Base-by-base conservation (phyloP, 2,329 filamentous ascomycete species). In the Allantophomopsis cytisporea region DNA sequence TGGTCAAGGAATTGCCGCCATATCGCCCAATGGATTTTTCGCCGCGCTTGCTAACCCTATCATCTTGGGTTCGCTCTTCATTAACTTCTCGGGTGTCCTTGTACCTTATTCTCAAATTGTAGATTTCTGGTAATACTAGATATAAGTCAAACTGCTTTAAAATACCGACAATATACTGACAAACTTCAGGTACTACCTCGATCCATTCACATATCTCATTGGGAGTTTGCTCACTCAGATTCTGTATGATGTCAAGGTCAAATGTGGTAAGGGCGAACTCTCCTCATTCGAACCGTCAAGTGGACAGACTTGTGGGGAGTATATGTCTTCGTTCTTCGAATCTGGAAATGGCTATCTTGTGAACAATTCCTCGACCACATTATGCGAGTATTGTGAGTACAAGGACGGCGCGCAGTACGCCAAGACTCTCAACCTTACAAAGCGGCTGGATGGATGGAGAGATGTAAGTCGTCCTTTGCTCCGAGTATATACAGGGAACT, bases 1-100 rank as follows among this genome's bases (percentile, higher is more conserved):
- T 36, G 73, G 72, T 1, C 73, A 77, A 44, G 68, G 71, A 21
- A 62, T 76, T 11, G 70, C 70, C 0, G 70, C 71, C 2, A 75
- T 73, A 42, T 65, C 70, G 0, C 71, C 71, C 1, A 74, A 72
- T 44, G 68, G 64, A 37, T 65, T 72, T n/a, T 73, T 74, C 33
- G 71, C 71, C 0, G 60, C 68, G 0, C 60, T 75, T 6, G 62
- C 66, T 46, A 75, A 74, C 47, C 71, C 71, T 0, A 50, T 75
- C 1, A 39, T 76, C 11, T 58, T 76, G 35, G 65, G 69, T 11
- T 56, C 59, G 1, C 60, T 54, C 1, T 43, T 64, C 45, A 46
- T 62, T 40, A 53, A 51, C 42, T 62, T 62, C 47, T 59, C 57
- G 35, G 59, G 59, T 18, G 58, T 61, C 6, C 51, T 63, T 1